Conservation (phyloP, 192 early-diverging fungal genomes). For the Coemansia sp. region DNA sequence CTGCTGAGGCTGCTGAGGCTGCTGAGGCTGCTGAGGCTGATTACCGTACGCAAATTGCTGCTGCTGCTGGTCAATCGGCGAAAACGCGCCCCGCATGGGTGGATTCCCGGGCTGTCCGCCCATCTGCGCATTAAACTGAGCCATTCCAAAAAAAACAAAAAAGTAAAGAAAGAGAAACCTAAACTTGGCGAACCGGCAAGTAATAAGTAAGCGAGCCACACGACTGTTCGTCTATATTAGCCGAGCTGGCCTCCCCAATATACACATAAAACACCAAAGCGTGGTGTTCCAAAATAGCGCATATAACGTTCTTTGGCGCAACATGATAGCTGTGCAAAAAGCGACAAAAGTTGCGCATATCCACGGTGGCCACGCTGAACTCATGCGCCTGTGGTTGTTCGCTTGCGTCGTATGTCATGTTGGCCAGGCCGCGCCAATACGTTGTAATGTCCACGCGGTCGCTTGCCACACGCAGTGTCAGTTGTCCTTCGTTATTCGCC, state of each 20-base stretch:
- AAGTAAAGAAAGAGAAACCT: conserved; percentile 4
- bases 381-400: conserved; percentile 27
- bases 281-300: conserved; percentile 56
- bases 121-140: conserved; percentile 45
- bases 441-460: conserved; percentile 63
- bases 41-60: conserved; percentile 30
- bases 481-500: conserved; percentile 70
- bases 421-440: conserved; percentile 59
- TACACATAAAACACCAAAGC: conserved; percentile 56
- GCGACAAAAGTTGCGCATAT: conserved; percentile 73
- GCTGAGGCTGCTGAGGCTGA: conserved; percentile 17
- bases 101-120: conserved; percentile 28
- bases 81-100: conserved; percentile 53
- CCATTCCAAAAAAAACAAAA: conserved; percentile 22
- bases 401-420: conserved; percentile 57
- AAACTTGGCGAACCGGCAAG: conserved; percentile 42
- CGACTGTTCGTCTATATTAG: conserved; percentile 31
- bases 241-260: conserved; percentile 27
- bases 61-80: conserved; percentile 44
- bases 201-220: conserved; percentile 53
- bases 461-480: conserved; percentile 59
- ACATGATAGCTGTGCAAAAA: conserved; percentile 76
- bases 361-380: conserved; percentile 67
- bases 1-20: conserved; percentile 2
- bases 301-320: conserved; percentile 77